These are phyloP conservation scores for Kodamaea neixiangensis DNA, from an alignment of 805 yeast genomes.

Conservation along the genomic window DNA sequence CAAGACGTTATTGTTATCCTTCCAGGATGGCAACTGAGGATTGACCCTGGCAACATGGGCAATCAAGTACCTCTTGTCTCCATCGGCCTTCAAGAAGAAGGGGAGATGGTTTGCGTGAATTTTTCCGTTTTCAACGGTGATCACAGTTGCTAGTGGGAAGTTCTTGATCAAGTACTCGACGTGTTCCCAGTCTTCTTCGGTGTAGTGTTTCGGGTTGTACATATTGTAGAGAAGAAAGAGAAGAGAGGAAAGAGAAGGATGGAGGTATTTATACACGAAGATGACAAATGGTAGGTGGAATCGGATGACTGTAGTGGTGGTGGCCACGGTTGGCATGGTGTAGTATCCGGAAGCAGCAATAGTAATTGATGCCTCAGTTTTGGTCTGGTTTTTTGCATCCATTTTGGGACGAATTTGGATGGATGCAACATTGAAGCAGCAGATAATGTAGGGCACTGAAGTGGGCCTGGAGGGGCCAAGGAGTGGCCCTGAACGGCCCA, in stretches of 20 bases:
- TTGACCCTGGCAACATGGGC: slow-evolving; percentile 59
- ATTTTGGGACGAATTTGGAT: background rate
- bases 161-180: slow-evolving; percentile 44
- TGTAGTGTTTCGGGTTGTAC: slow-evolving; percentile 40
- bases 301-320: background rate
- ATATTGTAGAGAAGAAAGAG: slow-evolving; percentile 16
- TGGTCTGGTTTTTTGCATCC: background rate
- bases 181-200: slow-evolving; percentile 35
- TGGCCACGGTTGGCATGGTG: background rate
- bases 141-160: slow-evolving; percentile 55
- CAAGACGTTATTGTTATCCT: slow-evolving; percentile 40
- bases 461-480: too few relatives aligned
- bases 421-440: background rate
- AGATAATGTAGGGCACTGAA: background rate
- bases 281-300: background rate
- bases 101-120: slow-evolving; percentile 62
- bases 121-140: slow-evolving; percentile 42
- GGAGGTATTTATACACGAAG: too few relatives aligned
- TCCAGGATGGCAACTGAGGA: slow-evolving; percentile 49
- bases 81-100: slow-evolving; percentile 43
- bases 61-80: slow-evolving; percentile 42
- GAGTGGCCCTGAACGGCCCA: background rate
- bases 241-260: background rate
- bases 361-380: background rate
- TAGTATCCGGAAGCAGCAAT: background rate